Base-by-base conservation (phyloP, 176 grass and related monocot species). In the Cenchrus fungigraminus region DNA sequence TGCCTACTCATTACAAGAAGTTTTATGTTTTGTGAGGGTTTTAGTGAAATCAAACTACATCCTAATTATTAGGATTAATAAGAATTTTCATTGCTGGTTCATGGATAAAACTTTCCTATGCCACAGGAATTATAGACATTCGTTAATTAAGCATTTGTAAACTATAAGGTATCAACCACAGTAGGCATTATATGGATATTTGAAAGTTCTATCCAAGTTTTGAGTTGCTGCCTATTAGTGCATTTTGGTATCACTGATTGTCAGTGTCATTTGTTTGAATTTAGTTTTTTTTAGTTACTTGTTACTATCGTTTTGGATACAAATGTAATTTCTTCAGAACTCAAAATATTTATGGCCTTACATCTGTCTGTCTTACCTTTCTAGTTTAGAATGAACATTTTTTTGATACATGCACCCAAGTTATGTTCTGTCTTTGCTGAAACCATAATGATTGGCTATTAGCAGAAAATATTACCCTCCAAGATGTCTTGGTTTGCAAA, bases 251-350 rank as follows among this genome's bases (percentile, higher is more conserved):
- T 15, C 0, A 15, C 16, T 49, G 37, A 73, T 25, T 20, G 49
- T 54, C 19, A 68, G 9, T 90, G 50, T 73, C 28, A 22, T 4
- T 83, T 86, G 15, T 7, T 70, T 71, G 34, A 78, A 72, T 29
- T 81, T 63, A 71, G 74, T 56, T 78, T 83, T 60, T n/a, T 77
- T 29, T 20, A 5, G 77, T 25, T 58, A 9, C 13, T 22, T 9
- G 3, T 13, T 51, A 25, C 25, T 25, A 31, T 40, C 67, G 59
- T 50, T 74, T 43, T 51, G 10, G 1, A 29, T 4, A 8, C 17
- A 53, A 49, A 67, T 58, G 79, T 79, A 13, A 28, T 61, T 20
- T 79, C 20, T 3, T 10, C 0, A 31, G 14, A 44, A 42, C 6
- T 31, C 20, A 17, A 6, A 64, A 42, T 28, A 53, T 69, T 10